These are phyloP conservation scores for Phaffomyces antillensis DNA, from an alignment of 805 yeast species.

Conservation along the genomic window DNA sequence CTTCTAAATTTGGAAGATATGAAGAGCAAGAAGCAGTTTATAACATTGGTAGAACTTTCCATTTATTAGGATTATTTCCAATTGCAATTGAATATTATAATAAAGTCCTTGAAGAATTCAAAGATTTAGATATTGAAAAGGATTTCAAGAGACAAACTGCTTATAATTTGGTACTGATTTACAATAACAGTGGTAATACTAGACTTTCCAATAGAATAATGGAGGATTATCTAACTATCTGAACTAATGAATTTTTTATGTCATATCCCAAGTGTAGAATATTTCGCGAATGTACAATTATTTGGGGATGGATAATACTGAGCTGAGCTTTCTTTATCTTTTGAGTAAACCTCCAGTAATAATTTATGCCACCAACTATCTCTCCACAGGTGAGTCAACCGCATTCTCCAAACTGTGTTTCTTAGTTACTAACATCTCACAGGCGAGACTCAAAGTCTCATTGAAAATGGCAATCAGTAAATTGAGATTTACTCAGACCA, in stretches of 20 bases:
- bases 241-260: background rate
- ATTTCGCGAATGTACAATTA: background rate
- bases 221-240: conserved; percentile 47
- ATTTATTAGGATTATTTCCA: conserved; percentile 68
- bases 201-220: conserved; percentile 56
- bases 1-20: conserved; percentile 27
- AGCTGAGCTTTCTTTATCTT: background rate
- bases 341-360: background rate
- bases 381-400: conserved; percentile 24
- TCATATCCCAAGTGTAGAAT: background rate
- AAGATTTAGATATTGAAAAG: conserved; percentile 39
- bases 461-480: conserved; percentile 63
- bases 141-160: conserved; percentile 77
- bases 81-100: conserved; percentile 72
- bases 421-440: background rate
- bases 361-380: conserved; percentile 21
- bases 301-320: too few relatives aligned
- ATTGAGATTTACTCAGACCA: conserved; percentile 60
- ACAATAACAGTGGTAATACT: conserved; percentile 67
- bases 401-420: background rate
- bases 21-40: conserved; percentile 74
- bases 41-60: conserved; percentile 81
- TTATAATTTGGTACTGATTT: conserved; percentile 71
- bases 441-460: conserved; percentile 26
- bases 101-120: conserved; percentile 39